Evolutionary conservation across 805 yeast species (phyloP), one percentile per base, ranked within the genome.

Genomic region (Wickerhamiella australiensis): DNA sequence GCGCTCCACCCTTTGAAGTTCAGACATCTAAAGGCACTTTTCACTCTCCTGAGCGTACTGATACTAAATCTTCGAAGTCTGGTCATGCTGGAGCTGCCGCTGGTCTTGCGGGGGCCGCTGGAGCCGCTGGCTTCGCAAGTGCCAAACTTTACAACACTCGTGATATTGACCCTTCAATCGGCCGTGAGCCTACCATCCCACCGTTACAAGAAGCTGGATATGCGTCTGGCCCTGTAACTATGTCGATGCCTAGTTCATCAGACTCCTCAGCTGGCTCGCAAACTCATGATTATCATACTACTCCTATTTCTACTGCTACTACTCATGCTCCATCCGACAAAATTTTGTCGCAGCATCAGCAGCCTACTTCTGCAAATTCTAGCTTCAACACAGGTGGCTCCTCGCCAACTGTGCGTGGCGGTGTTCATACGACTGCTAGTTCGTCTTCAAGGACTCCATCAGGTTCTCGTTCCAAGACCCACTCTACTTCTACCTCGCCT

Each of bases 61-160:
- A 45, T 11, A 9, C 5, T 9, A 15, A 20, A 18, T 35, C 41
- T 25, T 17, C 35, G 8, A 12, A n/a, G 33, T 17, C 31, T 18
- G 20, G 33, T n/a, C n/a, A 29, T 29, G 33, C n/a, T 13, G 40
- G 13, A 8, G 37, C 33, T 12, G 46, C 35, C 5, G 49, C 20
- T 21, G 50, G 42, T 12, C 42, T 38, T 4, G 52, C 49, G 7
- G 50, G 48, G 2, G 50, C 50, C 1, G 55, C 47, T 9, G 53
- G 50, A 8, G 53, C 42, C 29, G 51, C 53, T 3, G 56, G 54
- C 22, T 23, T 51, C 46, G 52, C 41, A 33, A n/a, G 17, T 25
- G n/a, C 52, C 42, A 22, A 15, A n/a, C 38, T 33, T 20, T 20
- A 33, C 38, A 33, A 33, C n/a, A 33, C 38, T 33, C 38, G 38